Base-by-base conservation (phyloP, 176 grass and related monocot species). In the Phoenix roebelenii region DNA sequence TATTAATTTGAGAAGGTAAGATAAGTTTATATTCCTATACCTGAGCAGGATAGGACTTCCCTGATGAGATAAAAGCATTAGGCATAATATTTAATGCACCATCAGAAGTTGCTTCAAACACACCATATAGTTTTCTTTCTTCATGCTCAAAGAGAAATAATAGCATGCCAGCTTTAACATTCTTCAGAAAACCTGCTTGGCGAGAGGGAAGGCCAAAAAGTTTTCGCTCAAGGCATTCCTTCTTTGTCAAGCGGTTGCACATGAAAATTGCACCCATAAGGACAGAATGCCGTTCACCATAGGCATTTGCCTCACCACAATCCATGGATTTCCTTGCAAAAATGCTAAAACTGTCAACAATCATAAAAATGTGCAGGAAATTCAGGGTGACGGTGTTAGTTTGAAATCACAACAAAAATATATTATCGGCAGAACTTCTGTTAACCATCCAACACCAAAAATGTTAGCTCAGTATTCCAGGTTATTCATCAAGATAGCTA, bases 21-120 rank as follows among this genome's bases (percentile, higher is more conserved):
- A 3, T 28, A 28, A 28, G 26, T 28, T 44, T 14, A 9, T 1
- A 44, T 0, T 39, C 10, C 22, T 49, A 35, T 76, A 71, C 82
- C 82, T 85, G 82, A 76, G 63, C 69, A 73, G 77, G 82, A 65
- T 55, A 85, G 15, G 5, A 44, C 59, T 35, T 58, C 55, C 76
- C 76, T 59, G 72, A 19, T 54, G 76, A 64, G 26, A 22, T 3
- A 64, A 32, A 80, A 72, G 82, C 82, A 80, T 72, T 72, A 55
- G 82, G 82, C 71, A 85, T 72, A 54, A 85, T 85, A 70, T 85
- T 59, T 72, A 72, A 16, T 17, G 67, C 68, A 49, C 82, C 77
- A 80, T 80, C 77, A 68, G 82, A 85, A 76, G 82, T 80, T 72
- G 82, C 82, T 71, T 85, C 77, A 55, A 85, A 85, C 55, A 80